Base-by-base conservation (phyloP, 176 grass and related monocot genomes). In the Pontederia crassipes region DNA sequence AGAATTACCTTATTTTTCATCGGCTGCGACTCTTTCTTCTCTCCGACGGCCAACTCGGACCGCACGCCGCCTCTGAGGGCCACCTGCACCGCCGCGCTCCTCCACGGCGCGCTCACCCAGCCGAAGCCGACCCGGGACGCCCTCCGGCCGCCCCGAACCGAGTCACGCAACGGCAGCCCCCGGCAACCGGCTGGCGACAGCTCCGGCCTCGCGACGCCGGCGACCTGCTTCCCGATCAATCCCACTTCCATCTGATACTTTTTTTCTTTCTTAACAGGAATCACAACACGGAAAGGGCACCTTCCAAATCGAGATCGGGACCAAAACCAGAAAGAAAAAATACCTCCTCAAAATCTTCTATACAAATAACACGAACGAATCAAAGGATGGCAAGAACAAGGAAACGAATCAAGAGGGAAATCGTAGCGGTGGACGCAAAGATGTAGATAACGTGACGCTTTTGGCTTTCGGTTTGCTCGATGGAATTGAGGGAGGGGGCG, bases 201-300 rank as follows among this genome's bases (percentile, higher is more conserved):
- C n/a, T 60, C 55, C 60, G 52, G 28, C 73, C 53, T 72, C 48
- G 73, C 47, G 28, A 15, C 64, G 4, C 27, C 57, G 49, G 12
- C 27, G 51, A 45, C 67, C 62, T 72, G 68, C 28, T 55, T 56
- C 47, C 49, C 73, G 16, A 49, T 61, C 3, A 82, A 72, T 26
- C 60, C 53, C 14, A 56, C 65, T 68, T 77, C 73, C 79, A 81
- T 81, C 62, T 51, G 32, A 40, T 40, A 40, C 32, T 2, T 40
- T 40, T 2, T 35, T 40, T 7, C 32, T 40, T 40, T 2, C 6
- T 40, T 40, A 4, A 40, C 32, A 40, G 32, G 32, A 40, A 40
- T 4, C 32, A 40, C 32, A 40, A 40, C 2, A 40, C 20, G 20
- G 3, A 40, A 40, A 7, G 32, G 4, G 6, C 0, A 40, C 32